Evolutionary conservation across 169 alveolate species (phyloP).

Genomic region (Sarcocystis neurona): DNA sequence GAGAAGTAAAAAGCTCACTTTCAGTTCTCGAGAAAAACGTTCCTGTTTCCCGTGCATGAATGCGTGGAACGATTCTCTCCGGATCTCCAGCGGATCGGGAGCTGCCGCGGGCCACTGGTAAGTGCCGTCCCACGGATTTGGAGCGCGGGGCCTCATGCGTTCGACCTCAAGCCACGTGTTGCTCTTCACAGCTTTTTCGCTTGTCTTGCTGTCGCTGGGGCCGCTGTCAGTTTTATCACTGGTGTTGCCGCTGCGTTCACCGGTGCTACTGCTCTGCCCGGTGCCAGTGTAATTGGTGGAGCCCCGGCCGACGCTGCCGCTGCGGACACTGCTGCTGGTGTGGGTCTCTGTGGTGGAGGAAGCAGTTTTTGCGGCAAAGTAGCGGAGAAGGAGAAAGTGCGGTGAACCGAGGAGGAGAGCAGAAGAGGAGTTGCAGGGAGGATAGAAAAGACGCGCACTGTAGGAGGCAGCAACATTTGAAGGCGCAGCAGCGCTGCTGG

Average conservation of each 20-base stretch:
- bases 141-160: slow-evolving; percentile 55
- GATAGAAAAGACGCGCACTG: neutral
- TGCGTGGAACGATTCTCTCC: slow-evolving; percentile 44
- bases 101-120: slow-evolving; percentile 51
- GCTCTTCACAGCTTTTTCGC: neutral
- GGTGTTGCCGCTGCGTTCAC: no score
- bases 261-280: no score
- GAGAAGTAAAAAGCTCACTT: slow-evolving; percentile 42
- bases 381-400: neutral
- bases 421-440: neutral
- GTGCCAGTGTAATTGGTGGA: no score
- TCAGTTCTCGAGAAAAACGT: slow-evolving; percentile 57
- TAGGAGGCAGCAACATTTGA: neutral
- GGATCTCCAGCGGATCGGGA: slow-evolving; percentile 43
- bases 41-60: slow-evolving; percentile 64
- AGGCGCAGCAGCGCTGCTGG: neutral
- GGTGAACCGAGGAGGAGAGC: neutral
- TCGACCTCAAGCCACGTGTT: slow-evolving; percentile 50
- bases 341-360: no score
- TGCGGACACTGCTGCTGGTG: no score
- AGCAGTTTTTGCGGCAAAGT: no score
- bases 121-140: slow-evolving; percentile 47
- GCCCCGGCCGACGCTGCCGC: no score
- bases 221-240: no score
- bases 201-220: no score